These are phyloP conservation scores for Aspergillus ochraceus DNA, from an alignment of 2,329 filamentous ascomycete species.

Conservation along the genomic window DNA sequence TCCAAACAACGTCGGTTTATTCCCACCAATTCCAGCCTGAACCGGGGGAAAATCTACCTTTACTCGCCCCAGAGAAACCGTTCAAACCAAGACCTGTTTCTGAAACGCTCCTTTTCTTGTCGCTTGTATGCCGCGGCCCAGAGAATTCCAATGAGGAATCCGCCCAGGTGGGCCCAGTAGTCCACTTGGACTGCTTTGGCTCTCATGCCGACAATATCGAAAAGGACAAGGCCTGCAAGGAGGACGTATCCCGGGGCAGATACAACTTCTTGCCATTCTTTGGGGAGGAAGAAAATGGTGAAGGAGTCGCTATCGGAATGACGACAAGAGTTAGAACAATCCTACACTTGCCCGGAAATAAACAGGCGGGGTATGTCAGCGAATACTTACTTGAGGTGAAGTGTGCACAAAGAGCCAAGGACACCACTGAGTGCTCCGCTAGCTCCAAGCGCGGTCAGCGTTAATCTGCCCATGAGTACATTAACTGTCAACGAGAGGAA, in stretches of 20 bases:
- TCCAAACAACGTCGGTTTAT: not conserved
- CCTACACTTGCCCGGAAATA: not conserved
- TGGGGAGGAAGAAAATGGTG: constrained; percentile 43
- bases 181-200: constrained; percentile 31
- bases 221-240: constrained; percentile 35
- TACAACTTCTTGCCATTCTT: constrained; percentile 40
- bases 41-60: not conserved
- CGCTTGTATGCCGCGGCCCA: constrained; percentile 17
- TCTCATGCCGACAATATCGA: constrained; percentile 37
- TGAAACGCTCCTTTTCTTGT: constrained; percentile 12
- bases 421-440: constrained; percentile 53
- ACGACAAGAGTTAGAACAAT: not conserved
- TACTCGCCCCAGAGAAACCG: constrained; percentile 3
- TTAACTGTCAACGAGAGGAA: constrained; percentile 47
- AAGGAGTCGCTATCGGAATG: constrained; percentile 36
- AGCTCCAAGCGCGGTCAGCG: constrained; percentile 51
- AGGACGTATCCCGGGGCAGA: constrained; percentile 43
- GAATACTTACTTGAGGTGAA: constrained; percentile 44
- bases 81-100: constrained; percentile 18
- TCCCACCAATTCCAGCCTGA: not conserved
- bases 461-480: constrained; percentile 45
- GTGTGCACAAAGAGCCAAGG: constrained; percentile 50
- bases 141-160: constrained; percentile 38
- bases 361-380: not conserved
- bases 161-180: constrained; percentile 44